phyloP scores from a whole-genome alignment of 2,329 filamentous ascomycete species.

The Neurospora sp. region DNA sequence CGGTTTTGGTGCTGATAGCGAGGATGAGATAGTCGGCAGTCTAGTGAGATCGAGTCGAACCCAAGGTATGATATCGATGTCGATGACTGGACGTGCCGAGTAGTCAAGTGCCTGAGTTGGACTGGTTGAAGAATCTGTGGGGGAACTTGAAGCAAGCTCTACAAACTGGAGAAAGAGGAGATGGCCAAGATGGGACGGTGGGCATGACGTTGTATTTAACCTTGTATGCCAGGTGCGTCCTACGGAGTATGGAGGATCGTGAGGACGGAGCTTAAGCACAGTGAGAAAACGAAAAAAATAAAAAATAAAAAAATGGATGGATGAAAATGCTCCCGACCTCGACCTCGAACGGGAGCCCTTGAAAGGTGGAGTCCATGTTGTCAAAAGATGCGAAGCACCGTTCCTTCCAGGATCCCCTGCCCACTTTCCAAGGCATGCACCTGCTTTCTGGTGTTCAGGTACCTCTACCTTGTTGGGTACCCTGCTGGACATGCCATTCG shows the following conservation, averaged over 20 bases:
- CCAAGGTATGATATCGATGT: background rate
- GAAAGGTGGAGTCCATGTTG: background rate
- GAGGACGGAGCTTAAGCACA: background rate
- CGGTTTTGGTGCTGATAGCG: background rate
- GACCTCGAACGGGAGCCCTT: background rate
- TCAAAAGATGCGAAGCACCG: background rate
- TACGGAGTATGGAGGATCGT: background rate
- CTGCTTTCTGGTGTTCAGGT: background rate
- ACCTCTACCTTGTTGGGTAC: background rate
- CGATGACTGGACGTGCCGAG: background rate
- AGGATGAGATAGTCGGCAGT: background rate
- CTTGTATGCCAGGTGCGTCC: conserved; percentile 1
- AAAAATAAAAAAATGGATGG: background rate
- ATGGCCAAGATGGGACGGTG: conserved; percentile 5
- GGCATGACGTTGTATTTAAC: conserved; percentile 20
- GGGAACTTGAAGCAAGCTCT: background rate
- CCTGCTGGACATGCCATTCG: background rate
- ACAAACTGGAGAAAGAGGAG: background rate
- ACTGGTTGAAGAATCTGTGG: background rate
- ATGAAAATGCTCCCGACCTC: background rate
- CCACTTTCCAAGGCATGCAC: background rate
- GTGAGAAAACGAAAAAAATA: background rate
- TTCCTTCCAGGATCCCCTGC: background rate
- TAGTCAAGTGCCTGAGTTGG: background rate
- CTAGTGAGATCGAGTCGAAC: background rate